Conservation (phyloP, 805 yeast species). For the Lipomyces sp. region DNA sequence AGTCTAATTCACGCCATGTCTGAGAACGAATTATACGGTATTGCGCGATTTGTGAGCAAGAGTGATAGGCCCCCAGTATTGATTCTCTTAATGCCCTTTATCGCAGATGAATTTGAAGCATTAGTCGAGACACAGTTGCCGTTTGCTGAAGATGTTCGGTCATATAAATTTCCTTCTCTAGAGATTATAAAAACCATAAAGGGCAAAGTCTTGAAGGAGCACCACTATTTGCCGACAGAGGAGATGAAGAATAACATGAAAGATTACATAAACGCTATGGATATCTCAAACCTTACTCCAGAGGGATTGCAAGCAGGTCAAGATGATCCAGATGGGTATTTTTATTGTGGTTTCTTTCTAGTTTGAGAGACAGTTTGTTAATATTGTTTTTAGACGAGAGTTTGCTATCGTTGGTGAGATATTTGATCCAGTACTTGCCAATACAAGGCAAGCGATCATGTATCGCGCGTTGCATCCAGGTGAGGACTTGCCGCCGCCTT, state of each 20-base stretch:
- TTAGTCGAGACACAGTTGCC: slow-evolving; percentile 64
- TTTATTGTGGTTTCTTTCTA: neutral
- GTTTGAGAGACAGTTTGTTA: slow-evolving; percentile 22
- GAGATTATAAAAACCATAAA: slow-evolving; percentile 45
- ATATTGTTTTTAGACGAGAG: slow-evolving; percentile 24
- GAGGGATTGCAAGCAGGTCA: slow-evolving; percentile 32
- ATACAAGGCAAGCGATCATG: slow-evolving; percentile 38
- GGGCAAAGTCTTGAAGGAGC: slow-evolving; percentile 43
- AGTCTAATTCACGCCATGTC: slow-evolving; percentile 60
- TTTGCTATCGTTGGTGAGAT: slow-evolving; percentile 40
- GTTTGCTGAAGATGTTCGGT: slow-evolving; percentile 69
- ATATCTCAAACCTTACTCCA: slow-evolving; percentile 44
- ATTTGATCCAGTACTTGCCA: slow-evolving; percentile 42
- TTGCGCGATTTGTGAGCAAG: slow-evolving; percentile 68
- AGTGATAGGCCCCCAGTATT: slow-evolving; percentile 51
- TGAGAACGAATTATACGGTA: slow-evolving; percentile 54
- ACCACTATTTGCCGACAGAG: slow-evolving; percentile 46
- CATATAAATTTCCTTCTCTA: slow-evolving; percentile 56
- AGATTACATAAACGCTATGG: slow-evolving; percentile 52
- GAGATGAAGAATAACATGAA: slow-evolving; percentile 54
- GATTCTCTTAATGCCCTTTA: slow-evolving; percentile 42
- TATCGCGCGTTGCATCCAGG: slow-evolving; percentile 46
- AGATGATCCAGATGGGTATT: slow-evolving; percentile 39
- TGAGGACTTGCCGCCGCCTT: slow-evolving; percentile 31
- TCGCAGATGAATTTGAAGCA: slow-evolving; percentile 14